Evolutionary conservation across 2,329 filamentous ascomycete species (phyloP).

Genomic region (Bertia moriformis): DNA sequence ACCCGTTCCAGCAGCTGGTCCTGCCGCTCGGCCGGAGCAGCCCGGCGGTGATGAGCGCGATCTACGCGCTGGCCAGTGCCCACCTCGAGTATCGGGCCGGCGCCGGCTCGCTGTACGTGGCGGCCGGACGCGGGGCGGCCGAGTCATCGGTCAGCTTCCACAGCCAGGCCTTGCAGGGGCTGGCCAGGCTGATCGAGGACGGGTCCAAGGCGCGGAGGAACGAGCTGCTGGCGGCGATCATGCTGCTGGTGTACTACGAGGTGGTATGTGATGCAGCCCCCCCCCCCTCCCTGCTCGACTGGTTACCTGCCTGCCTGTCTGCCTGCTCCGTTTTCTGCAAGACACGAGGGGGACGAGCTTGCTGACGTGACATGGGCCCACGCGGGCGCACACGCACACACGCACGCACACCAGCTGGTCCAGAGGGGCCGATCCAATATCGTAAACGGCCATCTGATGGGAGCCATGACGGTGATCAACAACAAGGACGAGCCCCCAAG

Average conservation of each 20-base stretch:
- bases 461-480: slow-evolving; percentile 43
- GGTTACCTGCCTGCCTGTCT: neutral
- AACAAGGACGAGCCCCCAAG: slow-evolving; percentile 27
- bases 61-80: slow-evolving; percentile 71
- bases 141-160: slow-evolving; percentile 46
- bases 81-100: slow-evolving; percentile 59
- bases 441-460: slow-evolving; percentile 44
- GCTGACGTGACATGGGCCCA: too few relatives aligned
- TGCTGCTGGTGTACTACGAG: slow-evolving; percentile 49
- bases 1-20: slow-evolving; percentile 48
- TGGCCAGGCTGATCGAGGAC: slow-evolving; percentile 39
- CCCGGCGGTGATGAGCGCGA: slow-evolving; percentile 59
- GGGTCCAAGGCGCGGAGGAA: slow-evolving; percentile 32
- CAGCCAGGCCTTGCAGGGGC: slow-evolving; percentile 40
- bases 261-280: slow-evolving; percentile 28
- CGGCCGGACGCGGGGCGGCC: slow-evolving; percentile 1
- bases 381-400: too few relatives aligned
- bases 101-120: too few relatives aligned
- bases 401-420: too few relatives aligned
- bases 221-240: slow-evolving; percentile 44
- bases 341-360: slow-evolving; percentile 2
- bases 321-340: slow-evolving; percentile 3
- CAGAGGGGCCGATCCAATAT: slow-evolving; percentile 43
- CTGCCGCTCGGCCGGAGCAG: slow-evolving; percentile 41
- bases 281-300: too few relatives aligned